These are phyloP conservation scores for Pinus tabuliformis DNA, from an alignment of 75 land plant genomes.

Conservation along the genomic window DNA sequence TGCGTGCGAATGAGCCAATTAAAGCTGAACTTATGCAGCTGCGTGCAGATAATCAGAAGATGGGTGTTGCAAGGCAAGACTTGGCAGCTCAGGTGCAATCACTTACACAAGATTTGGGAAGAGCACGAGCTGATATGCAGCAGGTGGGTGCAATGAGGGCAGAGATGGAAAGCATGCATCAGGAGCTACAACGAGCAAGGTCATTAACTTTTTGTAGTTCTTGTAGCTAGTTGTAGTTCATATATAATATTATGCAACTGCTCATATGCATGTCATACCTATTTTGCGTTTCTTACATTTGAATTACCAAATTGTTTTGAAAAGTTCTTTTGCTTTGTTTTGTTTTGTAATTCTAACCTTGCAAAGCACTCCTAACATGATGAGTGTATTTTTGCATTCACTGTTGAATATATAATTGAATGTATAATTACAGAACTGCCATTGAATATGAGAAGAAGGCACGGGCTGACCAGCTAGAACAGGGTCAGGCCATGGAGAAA, in stretches of 20 bases:
- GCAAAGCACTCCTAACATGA: neutral
- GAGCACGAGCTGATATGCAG: constrained; percentile 50
- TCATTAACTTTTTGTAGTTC: constrained; percentile 1
- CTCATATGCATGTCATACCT: neutral
- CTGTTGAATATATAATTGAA: no score
- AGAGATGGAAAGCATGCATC: constrained; percentile 54
- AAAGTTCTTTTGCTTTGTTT: no score
- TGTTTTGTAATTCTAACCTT: neutral
- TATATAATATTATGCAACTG: neutral
- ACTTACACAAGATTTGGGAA: constrained; percentile 54
- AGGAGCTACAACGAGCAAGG: constrained; percentile 70
- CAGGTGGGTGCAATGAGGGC: constrained; percentile 41
- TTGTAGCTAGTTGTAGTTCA: neutral
- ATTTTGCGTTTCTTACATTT: neutral
- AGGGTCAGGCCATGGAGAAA: constrained; percentile 72
- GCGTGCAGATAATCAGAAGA: constrained; percentile 56
- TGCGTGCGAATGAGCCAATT: constrained; percentile 62
- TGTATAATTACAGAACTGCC: constrained; percentile 33
- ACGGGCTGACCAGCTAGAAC: constrained; percentile 57
- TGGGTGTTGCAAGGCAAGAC: constrained; percentile 51
- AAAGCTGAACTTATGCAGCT: constrained; percentile 53
- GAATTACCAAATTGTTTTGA: neutral
- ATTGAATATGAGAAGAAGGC: constrained; percentile 78
- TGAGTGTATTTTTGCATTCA: neutral
- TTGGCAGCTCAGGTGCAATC: constrained; percentile 47